Evolutionary conservation across 2,329 filamentous ascomycete species (phyloP), one percentile per base, ranked within the genome.

Genomic region (Davidsoniella virescens): DNA sequence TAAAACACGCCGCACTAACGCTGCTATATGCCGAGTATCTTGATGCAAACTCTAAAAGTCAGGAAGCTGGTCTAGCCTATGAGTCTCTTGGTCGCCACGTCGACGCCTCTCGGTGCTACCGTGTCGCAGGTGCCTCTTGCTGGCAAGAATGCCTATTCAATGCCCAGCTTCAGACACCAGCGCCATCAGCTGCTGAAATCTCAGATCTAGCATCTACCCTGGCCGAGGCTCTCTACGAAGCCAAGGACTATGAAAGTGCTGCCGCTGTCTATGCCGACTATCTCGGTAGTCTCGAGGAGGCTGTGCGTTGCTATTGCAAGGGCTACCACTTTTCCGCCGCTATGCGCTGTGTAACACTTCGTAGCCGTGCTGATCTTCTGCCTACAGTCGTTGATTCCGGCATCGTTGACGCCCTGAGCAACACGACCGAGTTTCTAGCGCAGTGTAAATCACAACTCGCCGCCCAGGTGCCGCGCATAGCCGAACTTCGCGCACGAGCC

Each of bases 71-170:
- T 5, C 75, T 95, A 57, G 84, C 87, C 3, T 94, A 93, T 64
- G 92, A 96, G 62, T 94, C 82, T 17, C 78, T 98, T 8, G 67
- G 70, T 10, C 78, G 88, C 61, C 86, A 84, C 59, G 61, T 68
- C 17, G 74, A 82, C 38, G 90, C 92, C 8, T 87, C 83, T 54
- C 76, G 80, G 59, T 85, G 84, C 61, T 98, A 95, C 66, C 80
- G 85, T 54, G 77, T 83, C 1, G 86, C 86, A 1, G 84, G 87
- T 38, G 75, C 73, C 1, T 64, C 70, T 3, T 77, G 84, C 65
- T 98, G 92, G 92, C 86, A 85, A 48, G 90, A 98, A 64, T 86
- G 86, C 20, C 77, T 98, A 45, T 86, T 83, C 57, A 78, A 78
- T 44, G 88, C 88, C 4, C 76, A 79, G 50, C 75, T 84, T 51